Base-by-base conservation (phyloP, 1,284 basidiomycete genomes). In the Naganishia cerealis region DNA sequence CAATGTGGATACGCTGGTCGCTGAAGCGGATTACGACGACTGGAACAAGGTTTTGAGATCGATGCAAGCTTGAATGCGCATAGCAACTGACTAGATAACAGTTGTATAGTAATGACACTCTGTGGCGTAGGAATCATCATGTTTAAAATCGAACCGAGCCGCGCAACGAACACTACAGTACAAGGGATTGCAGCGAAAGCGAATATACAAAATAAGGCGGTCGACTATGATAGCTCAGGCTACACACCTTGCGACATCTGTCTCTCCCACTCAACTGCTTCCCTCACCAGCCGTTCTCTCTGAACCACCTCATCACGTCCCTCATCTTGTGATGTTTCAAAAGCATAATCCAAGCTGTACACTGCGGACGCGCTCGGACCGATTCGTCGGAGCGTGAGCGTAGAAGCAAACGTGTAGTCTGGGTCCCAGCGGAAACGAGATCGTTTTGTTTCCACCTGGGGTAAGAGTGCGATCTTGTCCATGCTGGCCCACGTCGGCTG, bases 201-300 rank as follows among this genome's bases (percentile, higher is more conserved):
- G 43, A 36, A 29, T 59, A 18, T 59, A 48, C 42, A 48, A 36
- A 26, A 26, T 21, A 38, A 38, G 29, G 36, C 38, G 55, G 33
- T 21, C 13, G 40, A 42, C 10, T 18, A 9, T 12, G 16, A 13
- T 12, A 42, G 40, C 40, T 42, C 13, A 42, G 40, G 43, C 43
- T 46, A 46, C 1, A 46, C 13, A 2, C 43, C 43, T 24, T 9
- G 56, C 10, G 56, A 39, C 3, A 16, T 24, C 48, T 62, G 59
- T 12, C 69, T 71, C 58, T 77, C 80, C 80, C 80, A 81, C 63
- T 76, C 73, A 62, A 75, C 74, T 3, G 80, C 80, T 21, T 78
- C 77, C 42, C 62, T 57, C 0, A 81, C 72, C 55, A 65, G 50
- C 46, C 61, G 55, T 53, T 62, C 46, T 50, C 72, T 69, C 57